Evolutionary conservation across 139 green algal genomes (phyloP), one percentile per base, ranked within the genome.

Genomic region (Chlamydomonas eustigma): DNA sequence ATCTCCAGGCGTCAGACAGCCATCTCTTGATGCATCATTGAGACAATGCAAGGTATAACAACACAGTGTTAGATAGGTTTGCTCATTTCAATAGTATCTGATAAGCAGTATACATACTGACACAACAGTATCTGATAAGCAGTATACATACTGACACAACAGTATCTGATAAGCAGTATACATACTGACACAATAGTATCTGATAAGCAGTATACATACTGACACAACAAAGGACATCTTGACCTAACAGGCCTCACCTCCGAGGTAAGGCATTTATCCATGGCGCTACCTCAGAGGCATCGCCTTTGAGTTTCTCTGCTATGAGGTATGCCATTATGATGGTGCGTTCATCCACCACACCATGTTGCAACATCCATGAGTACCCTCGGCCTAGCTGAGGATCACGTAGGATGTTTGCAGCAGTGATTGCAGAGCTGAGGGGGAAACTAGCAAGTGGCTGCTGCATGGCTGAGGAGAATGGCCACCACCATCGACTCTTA

Each of bases 251-350:
- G n/a, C n/a, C 36, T 3, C 31, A 85, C 83, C 64, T 81, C 51
- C 24, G 50, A 2, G 83, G 83, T 37, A 88, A 76, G 1, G 51
- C 35, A 4, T 37, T 50, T 1, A 88, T 71, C 79, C 79, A 88
- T 1, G 83, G 76, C 4, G 64, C 52, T 4, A 78, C 51, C 1
- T 71, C 39, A 1, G 78, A 84, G n/a, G n/a, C n/a, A 2, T 71
- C 44, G n/a, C 74, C 79, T n/a, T 76, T 71, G 31, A 80, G 52
- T 2, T 76, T 63, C 71, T 96, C 88, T 30, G 93, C 51, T 37
- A 88, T 50, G 66, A 96, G 81, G 69, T 86, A 78, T 70, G 91
- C 39, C 24, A 94, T 86, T 1, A 93, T 80, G 0, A 83, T 44
- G 1, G 39, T 76, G 0, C 90, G 83, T 75, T 92, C 87, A 39